These are phyloP conservation scores for Blastobotrys proliferans DNA, from an alignment of 1,139 yeast genomes.

Conservation along the genomic window DNA sequence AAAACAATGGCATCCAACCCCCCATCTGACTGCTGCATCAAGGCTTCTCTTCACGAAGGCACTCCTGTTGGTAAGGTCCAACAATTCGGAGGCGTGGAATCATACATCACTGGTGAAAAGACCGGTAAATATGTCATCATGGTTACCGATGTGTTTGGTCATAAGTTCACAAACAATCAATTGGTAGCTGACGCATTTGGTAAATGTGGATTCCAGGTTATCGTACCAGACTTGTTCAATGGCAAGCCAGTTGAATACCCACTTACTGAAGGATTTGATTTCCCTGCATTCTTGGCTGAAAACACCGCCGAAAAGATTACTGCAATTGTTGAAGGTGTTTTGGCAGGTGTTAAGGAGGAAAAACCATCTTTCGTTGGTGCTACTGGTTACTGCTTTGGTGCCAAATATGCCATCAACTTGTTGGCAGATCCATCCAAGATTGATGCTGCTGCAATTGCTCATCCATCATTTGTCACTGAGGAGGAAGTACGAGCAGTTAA, in stretches of 20 bases:
- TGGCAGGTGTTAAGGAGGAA: slow-evolving; percentile 43
- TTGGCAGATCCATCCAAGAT: slow-evolving; percentile 46
- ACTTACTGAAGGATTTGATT: slow-evolving; percentile 30
- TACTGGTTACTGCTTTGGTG: slow-evolving; percentile 85
- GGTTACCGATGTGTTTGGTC: slow-evolving; percentile 67
- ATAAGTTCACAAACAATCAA: slow-evolving; percentile 49
- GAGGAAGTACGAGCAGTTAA: slow-evolving; percentile 58
- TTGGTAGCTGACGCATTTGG: slow-evolving; percentile 72
- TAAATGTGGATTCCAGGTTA: slow-evolving; percentile 57
- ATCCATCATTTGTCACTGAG: slow-evolving; percentile 66
- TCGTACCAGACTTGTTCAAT: slow-evolving; percentile 68
- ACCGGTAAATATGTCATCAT: slow-evolving; percentile 47
- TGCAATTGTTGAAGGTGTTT: slow-evolving; percentile 43
- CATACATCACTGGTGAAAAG: slow-evolving; percentile 55
- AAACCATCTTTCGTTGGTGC: slow-evolving; percentile 53
- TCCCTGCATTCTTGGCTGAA: slow-evolving; percentile 48
- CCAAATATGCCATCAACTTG: slow-evolving; percentile 57
- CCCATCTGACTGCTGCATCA: slow-evolving; percentile 30
- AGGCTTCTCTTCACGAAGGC: slow-evolving; percentile 31
- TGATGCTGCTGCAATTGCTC: slow-evolving; percentile 67
- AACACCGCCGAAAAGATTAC: slow-evolving; percentile 50
- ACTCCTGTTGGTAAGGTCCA: slow-evolving; percentile 42
- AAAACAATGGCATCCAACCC: slow-evolving; percentile 32
- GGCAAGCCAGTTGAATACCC: slow-evolving; percentile 45
- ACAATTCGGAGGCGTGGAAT: slow-evolving; percentile 44